Percentiles rank a stretch among this genome's conserved stretches.
Evolutionary conservation across 108 stramenopile species (phyloP).

Genomic region (Nitzschia sp.): DNA sequence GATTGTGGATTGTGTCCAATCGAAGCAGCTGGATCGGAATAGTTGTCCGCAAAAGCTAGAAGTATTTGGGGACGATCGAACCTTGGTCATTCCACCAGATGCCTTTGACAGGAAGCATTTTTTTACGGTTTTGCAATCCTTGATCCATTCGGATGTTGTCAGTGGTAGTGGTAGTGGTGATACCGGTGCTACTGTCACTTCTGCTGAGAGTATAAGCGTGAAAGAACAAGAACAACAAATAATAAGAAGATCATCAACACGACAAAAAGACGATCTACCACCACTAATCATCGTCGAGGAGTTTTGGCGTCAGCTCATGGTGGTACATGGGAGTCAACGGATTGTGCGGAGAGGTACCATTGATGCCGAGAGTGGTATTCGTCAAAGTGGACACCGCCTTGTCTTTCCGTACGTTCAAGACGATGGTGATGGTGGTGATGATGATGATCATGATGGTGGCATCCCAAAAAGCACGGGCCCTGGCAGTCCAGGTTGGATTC

Average conservation of each 20-base stretch:
- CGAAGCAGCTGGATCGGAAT: conserved; percentile 22
- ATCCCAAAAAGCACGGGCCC: conserved; percentile 35
- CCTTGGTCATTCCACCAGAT: conserved; percentile 61
- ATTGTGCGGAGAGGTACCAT: conserved; percentile 76
- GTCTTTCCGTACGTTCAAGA: conserved; percentile 68
- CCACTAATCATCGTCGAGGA: neutral
- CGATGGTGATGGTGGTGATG: too few species aligned
- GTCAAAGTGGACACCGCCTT: conserved; percentile 75
- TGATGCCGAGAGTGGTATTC: conserved; percentile 68
- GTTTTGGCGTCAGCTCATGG: conserved; percentile 59
- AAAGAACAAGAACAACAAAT: too few species aligned
- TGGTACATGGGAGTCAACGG: conserved; percentile 39
- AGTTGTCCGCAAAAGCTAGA: conserved; percentile 54
- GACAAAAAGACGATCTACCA: neutral
- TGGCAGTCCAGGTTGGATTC: conserved; percentile 79
- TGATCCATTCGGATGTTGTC: neutral
- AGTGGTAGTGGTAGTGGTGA: neutral
- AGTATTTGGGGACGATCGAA: conserved; percentile 77
- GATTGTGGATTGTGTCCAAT: conserved; percentile 20
- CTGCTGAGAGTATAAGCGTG: too few species aligned
- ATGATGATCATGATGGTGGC: too few species aligned
- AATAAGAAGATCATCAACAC: too few species aligned
- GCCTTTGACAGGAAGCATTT: conserved; percentile 40
- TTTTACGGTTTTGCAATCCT: neutral
- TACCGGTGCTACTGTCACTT: neutral